Base-by-base conservation (phyloP, 768 basidiomycete genomes). In the Russula sp. region DNA sequence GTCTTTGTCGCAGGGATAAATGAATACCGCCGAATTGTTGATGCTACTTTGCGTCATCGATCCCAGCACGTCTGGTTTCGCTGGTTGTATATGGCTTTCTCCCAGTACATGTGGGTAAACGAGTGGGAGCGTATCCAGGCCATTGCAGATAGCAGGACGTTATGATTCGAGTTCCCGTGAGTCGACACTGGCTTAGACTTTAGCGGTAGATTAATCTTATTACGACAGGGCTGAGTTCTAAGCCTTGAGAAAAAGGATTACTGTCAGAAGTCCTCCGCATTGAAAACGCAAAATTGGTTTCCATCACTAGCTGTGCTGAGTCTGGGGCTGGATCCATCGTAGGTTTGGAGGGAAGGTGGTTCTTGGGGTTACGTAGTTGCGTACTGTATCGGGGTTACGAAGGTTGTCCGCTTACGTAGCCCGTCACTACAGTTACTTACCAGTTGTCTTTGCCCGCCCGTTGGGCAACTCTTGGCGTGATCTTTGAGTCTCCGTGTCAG, bases 21-120 rank as follows among this genome's bases (percentile, higher is more conserved):
- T 29, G 82, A 80, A 47, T 94, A 89, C 66, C 48, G 73, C 55
- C 76, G 70, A 25, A 82, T 87, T 3, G 69, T 88, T 13, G 68
- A 73, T 32, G 92, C 93, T 7, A 93, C 94, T 85, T 72, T 74
- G 63, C 74, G 78, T 60, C 94, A 97, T 67, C 64, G 74, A 57
- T 85, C 84, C 61, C 94, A 97, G 76, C 74, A 92, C 61, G 82
- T 84, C 46, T 95, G 93, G 93, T 96, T 93, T 76, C 82, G 94
- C 45, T 92, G 88, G 83, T 74, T 94, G 59, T 90, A 93, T 69
- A 77, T 95, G 42, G 65, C 74, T 22, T 90, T 87, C 69, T 93
- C 90, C 18, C 79, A 87, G 59, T 93, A 94, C 70, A 88, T 96
- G 90, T 96, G 94, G 93, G 83, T 90, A 32, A 94, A 94, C 65